Evolutionary conservation across 371 early-diverging fungal genomes (phyloP).

Genomic region (Lichtheimia hyalospora): DNA sequence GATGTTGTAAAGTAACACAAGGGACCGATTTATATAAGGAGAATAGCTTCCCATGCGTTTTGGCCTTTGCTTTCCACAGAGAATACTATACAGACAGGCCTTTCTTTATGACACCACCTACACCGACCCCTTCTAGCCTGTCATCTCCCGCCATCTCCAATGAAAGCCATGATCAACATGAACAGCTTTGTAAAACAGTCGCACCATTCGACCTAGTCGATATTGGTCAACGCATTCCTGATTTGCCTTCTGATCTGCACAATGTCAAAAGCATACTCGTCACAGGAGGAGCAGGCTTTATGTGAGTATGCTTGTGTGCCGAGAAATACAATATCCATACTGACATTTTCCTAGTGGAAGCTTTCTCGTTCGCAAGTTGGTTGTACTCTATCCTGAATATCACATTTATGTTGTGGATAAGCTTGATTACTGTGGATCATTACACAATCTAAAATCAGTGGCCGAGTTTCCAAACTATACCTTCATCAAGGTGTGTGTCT

Average conservation of each 20-base stretch:
- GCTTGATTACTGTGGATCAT: conserved; percentile 80
- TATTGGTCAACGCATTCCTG: conserved; percentile 41
- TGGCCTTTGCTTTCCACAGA: no score
- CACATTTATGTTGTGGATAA: conserved; percentile 76
- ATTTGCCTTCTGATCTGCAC: conserved; percentile 28
- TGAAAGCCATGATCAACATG: conserved; percentile 21
- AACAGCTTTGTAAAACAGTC: conserved; percentile 25
- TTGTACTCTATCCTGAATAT: conserved; percentile 70
- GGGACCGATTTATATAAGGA: no score
- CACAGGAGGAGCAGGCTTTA: conserved; percentile 92
- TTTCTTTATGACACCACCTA: not conserved
- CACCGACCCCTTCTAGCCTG: not conserved
- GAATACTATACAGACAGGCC: no score
- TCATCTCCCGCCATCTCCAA: not conserved
- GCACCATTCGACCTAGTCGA: conserved; percentile 43
- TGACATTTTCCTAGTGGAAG: conserved; percentile 43
- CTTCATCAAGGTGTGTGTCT: conserved; percentile 62
- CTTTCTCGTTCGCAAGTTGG: conserved; percentile 64
- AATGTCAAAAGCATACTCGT: conserved; percentile 63
- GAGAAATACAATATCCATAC: no score
- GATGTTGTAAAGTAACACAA: no score
- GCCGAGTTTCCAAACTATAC: conserved; percentile 57
- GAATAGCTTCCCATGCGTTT: no score
- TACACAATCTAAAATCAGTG: conserved; percentile 62
- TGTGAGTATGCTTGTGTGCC: conserved; percentile 49